phyloP scores from a whole-genome alignment of 2,329 filamentous ascomycete genomes.

The Penicillium sp. region DNA sequence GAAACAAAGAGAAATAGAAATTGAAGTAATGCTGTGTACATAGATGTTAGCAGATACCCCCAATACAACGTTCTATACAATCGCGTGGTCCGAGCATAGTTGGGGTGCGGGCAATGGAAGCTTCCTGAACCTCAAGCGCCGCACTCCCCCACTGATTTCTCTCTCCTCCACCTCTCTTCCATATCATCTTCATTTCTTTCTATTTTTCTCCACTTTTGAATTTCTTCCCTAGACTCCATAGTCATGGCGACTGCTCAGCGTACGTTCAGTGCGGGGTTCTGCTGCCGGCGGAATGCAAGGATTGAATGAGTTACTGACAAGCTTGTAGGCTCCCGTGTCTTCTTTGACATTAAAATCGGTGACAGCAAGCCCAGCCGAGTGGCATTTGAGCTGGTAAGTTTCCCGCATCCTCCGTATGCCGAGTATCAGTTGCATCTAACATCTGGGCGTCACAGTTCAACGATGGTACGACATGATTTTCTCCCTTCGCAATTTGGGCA shows the following conservation, averaged over 20 bases:
- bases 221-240: slow-evolving; percentile 5
- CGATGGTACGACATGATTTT: slow-evolving; percentile 35
- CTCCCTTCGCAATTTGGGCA: background rate
- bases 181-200: slow-evolving; percentile 4
- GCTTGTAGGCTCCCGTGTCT: slow-evolving; percentile 58
- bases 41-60: slow-evolving; percentile 6
- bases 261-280: slow-evolving; percentile 27
- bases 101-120: slow-evolving; percentile 27
- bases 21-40: background rate
- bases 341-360: slow-evolving; percentile 84
- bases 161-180: slow-evolving; percentile 6
- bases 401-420: background rate
- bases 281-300: slow-evolving; percentile 11
- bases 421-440: slow-evolving; percentile 13
- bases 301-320: slow-evolving; percentile 7
- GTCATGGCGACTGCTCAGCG: slow-evolving; percentile 30
- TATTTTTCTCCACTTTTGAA: slow-evolving; percentile 5
- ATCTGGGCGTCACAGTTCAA: slow-evolving; percentile 35
- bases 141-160: slow-evolving; percentile 15
- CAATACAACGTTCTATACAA: background rate
- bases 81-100: background rate
- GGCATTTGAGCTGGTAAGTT: slow-evolving; percentile 68
- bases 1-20: background rate
- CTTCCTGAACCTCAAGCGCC: slow-evolving; percentile 32
- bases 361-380: slow-evolving; percentile 65